These are phyloP conservation scores for Trichoderma koningiopsis DNA, from an alignment of 2,329 filamentous ascomycete species.

Conservation along the genomic window DNA sequence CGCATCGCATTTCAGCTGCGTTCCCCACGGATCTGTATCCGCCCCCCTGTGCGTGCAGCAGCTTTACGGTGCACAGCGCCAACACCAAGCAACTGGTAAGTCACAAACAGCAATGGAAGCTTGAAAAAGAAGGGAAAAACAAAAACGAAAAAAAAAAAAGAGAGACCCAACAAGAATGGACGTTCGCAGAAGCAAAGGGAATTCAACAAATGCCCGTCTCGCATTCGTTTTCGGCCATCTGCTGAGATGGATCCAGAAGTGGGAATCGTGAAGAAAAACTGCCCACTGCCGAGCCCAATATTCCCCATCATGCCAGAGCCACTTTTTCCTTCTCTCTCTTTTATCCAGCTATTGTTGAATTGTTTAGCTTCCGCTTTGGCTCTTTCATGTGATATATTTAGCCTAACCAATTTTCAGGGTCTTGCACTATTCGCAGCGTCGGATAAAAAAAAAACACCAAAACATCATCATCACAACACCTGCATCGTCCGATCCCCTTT, in stretches of 20 bases:
- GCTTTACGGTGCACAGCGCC: background rate
- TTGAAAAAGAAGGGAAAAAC: background rate
- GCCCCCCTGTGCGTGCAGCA: conserved; percentile 5
- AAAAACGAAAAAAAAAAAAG: background rate
- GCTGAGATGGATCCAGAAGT: background rate
- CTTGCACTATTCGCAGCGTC: background rate
- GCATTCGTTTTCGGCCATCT: background rate
- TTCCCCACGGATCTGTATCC: background rate
- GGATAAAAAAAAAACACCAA: background rate
- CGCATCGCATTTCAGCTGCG: conserved; percentile 2
- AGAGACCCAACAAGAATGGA: too few relatives aligned
- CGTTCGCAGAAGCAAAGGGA: background rate
- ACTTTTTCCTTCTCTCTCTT: background rate
- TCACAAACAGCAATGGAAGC: background rate
- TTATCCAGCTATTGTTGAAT: background rate
- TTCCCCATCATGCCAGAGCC: background rate
- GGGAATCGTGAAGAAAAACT: background rate
- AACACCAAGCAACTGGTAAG: background rate
- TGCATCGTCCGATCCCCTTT: conserved; percentile 14
- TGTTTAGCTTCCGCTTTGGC: background rate
- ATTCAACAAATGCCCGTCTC: background rate
- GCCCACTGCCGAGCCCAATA: background rate
- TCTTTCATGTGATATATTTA: background rate
- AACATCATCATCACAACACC: background rate
- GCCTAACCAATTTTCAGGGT: background rate